Conservation (phyloP, 163 green algal species). For the Smithsoniella earleae region DNA sequence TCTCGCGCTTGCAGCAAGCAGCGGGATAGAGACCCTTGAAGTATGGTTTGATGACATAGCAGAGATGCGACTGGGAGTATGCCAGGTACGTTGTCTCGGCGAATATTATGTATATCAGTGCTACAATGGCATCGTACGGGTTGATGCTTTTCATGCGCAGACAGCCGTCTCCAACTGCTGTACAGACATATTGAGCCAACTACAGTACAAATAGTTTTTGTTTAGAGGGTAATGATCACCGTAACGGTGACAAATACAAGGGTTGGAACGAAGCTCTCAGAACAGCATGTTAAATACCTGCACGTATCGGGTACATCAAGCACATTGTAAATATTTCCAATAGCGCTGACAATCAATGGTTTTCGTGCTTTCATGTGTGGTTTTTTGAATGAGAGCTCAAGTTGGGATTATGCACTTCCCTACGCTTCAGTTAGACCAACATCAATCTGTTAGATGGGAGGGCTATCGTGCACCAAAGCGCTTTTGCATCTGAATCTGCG, state of each 20-base stretch:
- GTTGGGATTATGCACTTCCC: neutral
- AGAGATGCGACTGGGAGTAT: slow-evolving; percentile 4
- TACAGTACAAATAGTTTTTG: neutral
- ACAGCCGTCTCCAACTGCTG: neutral
- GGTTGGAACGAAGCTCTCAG: neutral
- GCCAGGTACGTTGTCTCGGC: neutral
- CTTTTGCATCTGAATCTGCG: neutral
- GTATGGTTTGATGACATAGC: slow-evolving; percentile 27
- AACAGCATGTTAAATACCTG: neutral
- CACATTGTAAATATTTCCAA: too few relatives aligned
- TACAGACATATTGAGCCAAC: neutral
- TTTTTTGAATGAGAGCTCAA: neutral
- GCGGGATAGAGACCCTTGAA: slow-evolving; percentile 4
- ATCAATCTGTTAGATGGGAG: neutral
- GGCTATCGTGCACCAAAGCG: neutral
- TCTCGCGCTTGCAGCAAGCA: slow-evolving; percentile 9
- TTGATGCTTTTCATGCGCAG: neutral
- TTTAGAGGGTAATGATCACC: too few relatives aligned
- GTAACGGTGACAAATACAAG: too few relatives aligned
- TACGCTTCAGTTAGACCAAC: neutral
- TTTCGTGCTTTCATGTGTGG: neutral
- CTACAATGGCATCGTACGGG: neutral
- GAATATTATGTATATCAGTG: neutral
- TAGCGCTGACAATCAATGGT: neutral
- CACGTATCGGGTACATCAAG: too few relatives aligned